Conservation (phyloP, 1,139 yeast genomes). For the Spencermartinsiella ligniputridi region DNA sequence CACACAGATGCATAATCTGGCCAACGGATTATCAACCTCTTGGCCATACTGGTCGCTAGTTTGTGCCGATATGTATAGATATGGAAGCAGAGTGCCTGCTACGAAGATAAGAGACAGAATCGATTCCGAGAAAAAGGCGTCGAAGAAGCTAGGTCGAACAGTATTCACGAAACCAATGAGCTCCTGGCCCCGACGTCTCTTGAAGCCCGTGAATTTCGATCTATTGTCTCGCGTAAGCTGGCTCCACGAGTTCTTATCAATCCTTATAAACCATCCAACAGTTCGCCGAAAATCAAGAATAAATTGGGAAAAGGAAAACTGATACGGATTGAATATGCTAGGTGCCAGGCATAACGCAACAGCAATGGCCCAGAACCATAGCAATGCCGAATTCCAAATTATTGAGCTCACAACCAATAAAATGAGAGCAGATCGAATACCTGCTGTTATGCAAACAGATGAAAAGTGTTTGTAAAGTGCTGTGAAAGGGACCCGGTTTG, state of each 20-base stretch:
- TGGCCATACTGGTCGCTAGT: not conserved
- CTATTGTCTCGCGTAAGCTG: constrained; percentile 94
- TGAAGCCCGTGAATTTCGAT: constrained; percentile 97
- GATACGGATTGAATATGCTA: constrained; percentile 96
- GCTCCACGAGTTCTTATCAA: constrained; percentile 99
- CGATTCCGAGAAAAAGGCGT: not conserved
- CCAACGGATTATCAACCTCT: not conserved
- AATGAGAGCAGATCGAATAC: constrained; percentile 87
- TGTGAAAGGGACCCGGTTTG: constrained; percentile 96
- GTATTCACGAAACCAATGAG: not conserved
- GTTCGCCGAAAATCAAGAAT: constrained; percentile 98
- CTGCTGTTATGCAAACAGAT: constrained; percentile 93
- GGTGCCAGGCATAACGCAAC: constrained; percentile 91
- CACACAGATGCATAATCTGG: not conserved
- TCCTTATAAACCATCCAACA: constrained; percentile 97
- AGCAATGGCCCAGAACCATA: constrained; percentile 98
- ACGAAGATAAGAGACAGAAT: not conserved
- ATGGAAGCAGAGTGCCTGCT: not conserved
- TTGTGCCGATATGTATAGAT: not conserved
- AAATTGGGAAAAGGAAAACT: constrained; percentile 98
- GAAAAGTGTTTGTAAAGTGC: constrained; percentile 96
- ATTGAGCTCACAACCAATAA: constrained; percentile 87
- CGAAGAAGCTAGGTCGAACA: not conserved
- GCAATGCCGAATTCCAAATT: constrained; percentile 94
- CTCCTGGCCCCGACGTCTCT: constrained; percentile 44